These are phyloP conservation scores for Lachancea meyersii DNA, from an alignment of 805 yeast species.

Conservation along the genomic window DNA sequence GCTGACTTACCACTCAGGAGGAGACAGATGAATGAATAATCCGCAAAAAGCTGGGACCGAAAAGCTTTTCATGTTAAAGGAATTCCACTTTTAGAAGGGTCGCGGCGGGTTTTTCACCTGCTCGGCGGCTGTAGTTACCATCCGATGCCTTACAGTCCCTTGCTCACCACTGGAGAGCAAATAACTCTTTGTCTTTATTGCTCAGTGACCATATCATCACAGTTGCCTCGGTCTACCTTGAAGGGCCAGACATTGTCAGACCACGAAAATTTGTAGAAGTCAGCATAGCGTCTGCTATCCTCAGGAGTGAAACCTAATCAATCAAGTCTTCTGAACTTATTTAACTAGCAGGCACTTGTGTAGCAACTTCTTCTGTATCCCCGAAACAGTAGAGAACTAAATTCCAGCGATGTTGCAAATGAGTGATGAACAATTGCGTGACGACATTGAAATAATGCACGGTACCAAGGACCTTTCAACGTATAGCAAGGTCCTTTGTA, in stretches of 20 bases:
- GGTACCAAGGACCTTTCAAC: constrained; percentile 29
- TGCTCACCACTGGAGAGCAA: too few species aligned
- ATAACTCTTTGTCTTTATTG: too few species aligned
- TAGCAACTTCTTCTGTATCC: background rate
- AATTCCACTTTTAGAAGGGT: too few species aligned
- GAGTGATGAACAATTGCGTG: background rate
- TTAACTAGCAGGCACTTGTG: background rate
- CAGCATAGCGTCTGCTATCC: too few species aligned
- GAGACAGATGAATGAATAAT: too few species aligned
- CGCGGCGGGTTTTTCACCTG: too few species aligned
- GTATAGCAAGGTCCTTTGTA: constrained; percentile 35
- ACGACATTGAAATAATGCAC: constrained; percentile 15
- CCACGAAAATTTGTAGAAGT: background rate
- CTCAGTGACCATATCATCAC: too few species aligned
- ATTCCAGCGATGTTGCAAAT: background rate
- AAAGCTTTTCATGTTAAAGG: too few species aligned
- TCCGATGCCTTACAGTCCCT: too few species aligned
- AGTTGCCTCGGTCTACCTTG: background rate
- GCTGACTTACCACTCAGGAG: too few species aligned
- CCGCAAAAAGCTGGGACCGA: too few species aligned
- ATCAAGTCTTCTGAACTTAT: background rate
- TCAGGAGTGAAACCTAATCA: background rate
- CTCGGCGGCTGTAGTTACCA: too few species aligned
- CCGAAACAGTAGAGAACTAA: background rate
- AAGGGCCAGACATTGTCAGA: background rate